Base-by-base conservation (phyloP, 2,329 filamentous ascomycete species). In the Metarhizium robertsii region DNA sequence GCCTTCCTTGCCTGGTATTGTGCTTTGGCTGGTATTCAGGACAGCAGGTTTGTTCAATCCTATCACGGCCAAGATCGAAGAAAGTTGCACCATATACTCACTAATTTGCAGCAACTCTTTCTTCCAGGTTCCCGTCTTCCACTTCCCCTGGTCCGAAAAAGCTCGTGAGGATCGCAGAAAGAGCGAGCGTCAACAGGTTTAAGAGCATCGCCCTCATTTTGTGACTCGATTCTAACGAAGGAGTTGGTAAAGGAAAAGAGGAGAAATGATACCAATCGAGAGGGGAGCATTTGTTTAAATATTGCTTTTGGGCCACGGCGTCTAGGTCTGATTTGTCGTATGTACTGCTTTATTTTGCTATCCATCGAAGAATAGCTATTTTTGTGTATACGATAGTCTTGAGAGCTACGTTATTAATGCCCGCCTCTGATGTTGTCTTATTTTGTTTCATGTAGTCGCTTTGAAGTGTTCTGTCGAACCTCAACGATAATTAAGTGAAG, bases 71-170 rank as follows among this genome's bases (percentile, higher is more conserved):
- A 11, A 34, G 32, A 34, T 11, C 32, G 32, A 34, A 34, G 32
- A 34, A 34, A 11, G 32, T 34, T 34, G 10, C 32, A 34, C 6
- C 32, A 7, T 11, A 14, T 13, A 36, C 14, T 55, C 20, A 40
- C 51, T 54, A 54, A 30, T 38, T 2, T 43, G 58, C 65, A 94
- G 90, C 77, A 86, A 86, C 74, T 85, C 81, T 32, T 96, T 96
- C 84, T 94, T 96, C 79, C 79, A 94, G 71, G 84, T 95, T 59
- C 92, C 92, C 53, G 91, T 96, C 60, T 86, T 88, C 65, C 91
- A 96, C 79, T 95, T 96, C 79, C 92, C 92, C 54, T 96, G 92
- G 92, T 92, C 88, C 42, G 86, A 88, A 65, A 87, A 87, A 74
- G 88, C 83, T 53, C 81, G 80, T 59, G 79, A 84, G 70, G 70